Percentiles rank a stretch among this genome's conserved stretches.
phyloP scores from a whole-genome alignment of 257 asterid species.

The Nicotiana paniculata region DNA sequence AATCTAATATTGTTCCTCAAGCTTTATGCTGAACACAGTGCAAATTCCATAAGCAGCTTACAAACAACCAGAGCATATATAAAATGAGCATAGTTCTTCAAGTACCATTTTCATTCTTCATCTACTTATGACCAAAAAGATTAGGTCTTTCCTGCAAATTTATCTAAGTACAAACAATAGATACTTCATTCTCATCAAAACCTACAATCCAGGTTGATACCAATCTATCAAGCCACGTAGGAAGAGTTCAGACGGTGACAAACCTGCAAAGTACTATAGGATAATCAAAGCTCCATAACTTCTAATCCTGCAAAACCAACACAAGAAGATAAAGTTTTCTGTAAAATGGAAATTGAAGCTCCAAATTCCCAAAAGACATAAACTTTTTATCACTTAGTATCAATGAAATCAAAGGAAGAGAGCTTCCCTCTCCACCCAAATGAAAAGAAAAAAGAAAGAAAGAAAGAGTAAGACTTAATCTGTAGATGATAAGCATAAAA shows the following conservation, averaged over 20 bases:
- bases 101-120: not conserved
- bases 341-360: not conserved
- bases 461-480: not conserved
- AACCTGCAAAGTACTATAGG: not conserved
- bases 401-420: not conserved
- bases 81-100: not conserved
- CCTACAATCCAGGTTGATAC: not conserved
- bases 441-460: not conserved
- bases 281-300: slow-evolving; percentile 4
- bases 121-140: not conserved
- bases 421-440: not conserved
- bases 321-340: not conserved
- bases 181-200: not conserved
- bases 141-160: not conserved
- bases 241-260: not conserved
- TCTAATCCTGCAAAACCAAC: not conserved
- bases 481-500: not conserved
- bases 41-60: not conserved
- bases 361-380: not conserved
- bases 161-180: not conserved
- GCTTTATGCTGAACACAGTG: not conserved
- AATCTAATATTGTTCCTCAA: not conserved
- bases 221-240: not conserved
- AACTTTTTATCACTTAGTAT: not conserved
- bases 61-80: not conserved